A percentile compares a stretch with the other conserved stretches of the same genome.
Conservation (phyloP, 2,329 filamentous ascomycete genomes). For the Penicillium expansum region DNA sequence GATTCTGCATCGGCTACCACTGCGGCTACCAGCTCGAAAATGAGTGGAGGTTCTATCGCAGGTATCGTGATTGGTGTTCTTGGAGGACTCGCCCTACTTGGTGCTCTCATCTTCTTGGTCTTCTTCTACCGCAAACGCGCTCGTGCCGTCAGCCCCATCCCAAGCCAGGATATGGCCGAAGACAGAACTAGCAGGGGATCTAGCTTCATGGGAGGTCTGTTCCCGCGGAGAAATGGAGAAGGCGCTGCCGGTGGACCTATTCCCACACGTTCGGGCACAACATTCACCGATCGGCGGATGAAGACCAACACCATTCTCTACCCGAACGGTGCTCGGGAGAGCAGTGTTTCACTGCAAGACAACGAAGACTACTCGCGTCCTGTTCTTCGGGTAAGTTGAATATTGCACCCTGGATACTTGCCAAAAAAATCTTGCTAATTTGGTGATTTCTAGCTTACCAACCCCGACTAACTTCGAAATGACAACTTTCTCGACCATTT, state of each 20-base stretch:
- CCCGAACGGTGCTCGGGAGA: constrained; percentile 41
- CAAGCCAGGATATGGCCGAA: constrained; percentile 32
- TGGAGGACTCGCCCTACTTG: constrained; percentile 37
- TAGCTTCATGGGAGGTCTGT: constrained; percentile 34
- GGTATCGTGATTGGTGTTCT: constrained; percentile 46
- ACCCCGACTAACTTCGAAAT: constrained; percentile 32
- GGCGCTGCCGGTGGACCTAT: constrained; percentile 1
- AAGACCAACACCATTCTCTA: constrained; percentile 44
- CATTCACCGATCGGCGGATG: constrained; percentile 46
- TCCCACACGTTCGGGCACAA: constrained; percentile 27
- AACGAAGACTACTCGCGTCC: constrained; percentile 50
- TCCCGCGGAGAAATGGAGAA: constrained; percentile 27
- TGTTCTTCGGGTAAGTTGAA: constrained; percentile 41
- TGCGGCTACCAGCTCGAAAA: constrained; percentile 20
- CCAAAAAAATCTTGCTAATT: constrained; percentile 14
- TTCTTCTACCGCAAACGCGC: constrained; percentile 40
- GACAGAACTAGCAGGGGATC: constrained; percentile 36
- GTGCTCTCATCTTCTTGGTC: constrained; percentile 40
- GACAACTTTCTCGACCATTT: constrained; percentile 11
- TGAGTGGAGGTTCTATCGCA: constrained; percentile 44
- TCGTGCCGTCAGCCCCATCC: constrained; percentile 30
- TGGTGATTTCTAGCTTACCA: constrained; percentile 28
- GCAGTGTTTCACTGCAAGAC: constrained; percentile 48
- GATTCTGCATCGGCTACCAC: constrained; percentile 15
- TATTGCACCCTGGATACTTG: not conserved